Evolutionary conservation across 345 rosid genomes (phyloP).

Genomic region (sweet orange (Citrus sinensis)): DVS_A1.0 CM039164.1:955001-955500

Average conservation of each 20-base stretch:
- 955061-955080: slow-evolving; percentile 50
- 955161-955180: slow-evolving; percentile 28
- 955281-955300: slow-evolving; percentile 33
- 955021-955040: not conserved
- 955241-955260: not conserved
- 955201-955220: slow-evolving; percentile 61
- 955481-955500: slow-evolving; percentile 78
- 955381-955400: slow-evolving; percentile 88
- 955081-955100: slow-evolving; percentile 85
- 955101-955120: slow-evolving; percentile 82
- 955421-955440: slow-evolving; percentile 63
- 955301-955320: slow-evolving; percentile 78
- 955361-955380: slow-evolving; percentile 81
- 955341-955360: slow-evolving; percentile 70
- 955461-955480: slow-evolving; percentile 81
- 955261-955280: too few species aligned
- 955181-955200: slow-evolving; percentile 65
- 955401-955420: slow-evolving; percentile 93
- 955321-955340: slow-evolving; percentile 76
- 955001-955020: not conserved
- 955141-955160: slow-evolving; percentile 38
- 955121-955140: slow-evolving; percentile 72
- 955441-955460: slow-evolving; percentile 63
- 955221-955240: not conserved
- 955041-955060: not conserved